A percentile compares a stretch with the other conserved stretches of the same genome.
These are phyloP conservation scores for Solanum corneliomulleri DNA, from an alignment of 257 asterid genomes.

Conservation along the genomic window DNA sequence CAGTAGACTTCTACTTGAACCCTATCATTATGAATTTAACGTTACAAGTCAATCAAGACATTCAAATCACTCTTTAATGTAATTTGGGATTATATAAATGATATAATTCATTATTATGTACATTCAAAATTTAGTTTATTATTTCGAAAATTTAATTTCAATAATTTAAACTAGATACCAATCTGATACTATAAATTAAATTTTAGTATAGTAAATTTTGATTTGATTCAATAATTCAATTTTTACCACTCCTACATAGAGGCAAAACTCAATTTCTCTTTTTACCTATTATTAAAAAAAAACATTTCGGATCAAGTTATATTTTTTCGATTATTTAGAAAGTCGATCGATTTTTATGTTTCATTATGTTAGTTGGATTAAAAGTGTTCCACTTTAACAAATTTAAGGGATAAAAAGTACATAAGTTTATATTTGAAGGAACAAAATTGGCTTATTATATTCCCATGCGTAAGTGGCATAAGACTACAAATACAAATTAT, in stretches of 20 bases:
- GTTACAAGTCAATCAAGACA: neutral
- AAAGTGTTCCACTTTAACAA: neutral
- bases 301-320: neutral
- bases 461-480: neutral
- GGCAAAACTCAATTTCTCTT: neutral
- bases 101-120: neutral
- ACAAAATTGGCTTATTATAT: neutral
- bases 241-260: neutral
- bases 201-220: neutral
- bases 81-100: neutral
- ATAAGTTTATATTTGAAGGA: neutral
- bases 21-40: neutral
- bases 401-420: neutral
- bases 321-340: too few species aligned
- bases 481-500: neutral
- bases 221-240: neutral
- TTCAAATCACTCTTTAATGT: neutral
- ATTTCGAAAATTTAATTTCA: neutral
- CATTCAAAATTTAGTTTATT: neutral
- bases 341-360: neutral
- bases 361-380: neutral
- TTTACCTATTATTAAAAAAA: too few species aligned
- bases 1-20: neutral
- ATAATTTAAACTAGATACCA: neutral
- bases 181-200: rapidly evolving